A percentile compares a stretch with the other conserved stretches of the same genome.
These are phyloP conservation scores for Mycosarcoma mackinlayi DNA, from an alignment of 1,284 basidiomycete species.

Conservation along the genomic window DNA sequence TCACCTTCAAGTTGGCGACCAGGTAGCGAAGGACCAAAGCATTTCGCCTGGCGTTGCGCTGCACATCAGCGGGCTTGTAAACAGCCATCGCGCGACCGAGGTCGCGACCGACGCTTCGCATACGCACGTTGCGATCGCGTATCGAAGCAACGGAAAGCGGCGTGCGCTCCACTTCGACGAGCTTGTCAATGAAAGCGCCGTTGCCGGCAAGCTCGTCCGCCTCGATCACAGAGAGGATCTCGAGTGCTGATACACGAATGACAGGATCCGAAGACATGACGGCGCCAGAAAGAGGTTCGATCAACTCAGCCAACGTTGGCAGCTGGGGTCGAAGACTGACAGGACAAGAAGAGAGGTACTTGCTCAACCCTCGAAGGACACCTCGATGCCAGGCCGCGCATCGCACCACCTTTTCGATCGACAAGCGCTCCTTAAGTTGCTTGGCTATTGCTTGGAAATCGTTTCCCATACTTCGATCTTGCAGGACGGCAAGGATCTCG, in stretches of 20 bases:
- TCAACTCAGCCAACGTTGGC: constrained; percentile 20
- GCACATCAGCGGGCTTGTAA: constrained; percentile 33
- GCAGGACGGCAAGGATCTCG: constrained; percentile 38
- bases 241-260: constrained; percentile 50
- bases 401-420: constrained; percentile 20
- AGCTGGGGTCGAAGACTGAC: constrained; percentile 26
- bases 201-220: constrained; percentile 4
- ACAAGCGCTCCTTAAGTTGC: constrained; percentile 24
- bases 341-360: constrained; percentile 32
- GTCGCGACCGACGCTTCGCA: constrained; percentile 60
- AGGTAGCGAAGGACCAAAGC: constrained; percentile 52
- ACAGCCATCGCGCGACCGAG: constrained; percentile 33
- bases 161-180: constrained; percentile 58
- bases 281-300: constrained; percentile 26
- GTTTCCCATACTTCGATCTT: constrained; percentile 26
- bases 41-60: constrained; percentile 15
- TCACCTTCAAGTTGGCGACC: constrained; percentile 64
- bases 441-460: constrained; percentile 19
- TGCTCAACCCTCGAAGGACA: constrained; percentile 33
- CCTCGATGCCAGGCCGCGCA: constrained; percentile 49
- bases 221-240: constrained; percentile 48
- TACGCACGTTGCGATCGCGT: constrained; percentile 62
- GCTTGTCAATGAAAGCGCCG: constrained; percentile 26
- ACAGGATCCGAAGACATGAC: constrained; percentile 54
- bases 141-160: constrained; percentile 53